Evolutionary conservation across 176 grass and related monocot genomes (phyloP), one percentile per base, ranked within the genome.

Genomic region (Neostapfia colusana): DNA sequence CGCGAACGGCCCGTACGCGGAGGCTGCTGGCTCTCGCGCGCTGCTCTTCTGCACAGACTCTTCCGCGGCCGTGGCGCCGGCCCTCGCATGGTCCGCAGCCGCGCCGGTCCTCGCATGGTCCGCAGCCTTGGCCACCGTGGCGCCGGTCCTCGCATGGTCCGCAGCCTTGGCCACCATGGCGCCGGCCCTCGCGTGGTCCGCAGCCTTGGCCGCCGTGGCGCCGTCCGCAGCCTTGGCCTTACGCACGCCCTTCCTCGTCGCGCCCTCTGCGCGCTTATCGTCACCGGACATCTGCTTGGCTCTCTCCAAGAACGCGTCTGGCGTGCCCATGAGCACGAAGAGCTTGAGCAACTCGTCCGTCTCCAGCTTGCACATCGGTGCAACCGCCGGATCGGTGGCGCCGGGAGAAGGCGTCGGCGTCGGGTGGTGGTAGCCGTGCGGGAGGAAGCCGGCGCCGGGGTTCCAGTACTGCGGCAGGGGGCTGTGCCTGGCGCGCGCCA

Each of bases 281-380:
- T 53, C 34, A 43, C 61, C 12, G 21, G 51, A 74, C 54, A 74
- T 42, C 3, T 55, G 65, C 44, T 81, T 89, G 76, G 83, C 74
- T 38, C 80, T 92, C 15, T 78, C 46, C 39, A 70, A 10, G 86
- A 86, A 81, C 8, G 65, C 80, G 7, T 43, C 76, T 1, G 83
- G 72, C 14, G 54, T 89, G 26, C 63, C 73, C 46, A 89, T 74
- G 46, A 59, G 27, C 50, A 61, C 23, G 44, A 86, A 72, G 8
- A 81, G 78, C 67, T 62, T 86, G 61, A 92, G 80, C 65, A 92
- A 39, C 39, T 81, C 80, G 70, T 92, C 86, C 36, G 80, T 89
- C 83, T 84, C 83, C 64, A 84, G 68, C 45, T 77, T 86, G 76
- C 86, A 74, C 54, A 65, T 55, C 1, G 71, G 82, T 0, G 17